A percentile compares a stretch with the other conserved stretches of the same genome.
phyloP scores from a whole-genome alignment of 495 filamentous ascomycete genomes.

The Aspergillus bertholletiae region DNA sequence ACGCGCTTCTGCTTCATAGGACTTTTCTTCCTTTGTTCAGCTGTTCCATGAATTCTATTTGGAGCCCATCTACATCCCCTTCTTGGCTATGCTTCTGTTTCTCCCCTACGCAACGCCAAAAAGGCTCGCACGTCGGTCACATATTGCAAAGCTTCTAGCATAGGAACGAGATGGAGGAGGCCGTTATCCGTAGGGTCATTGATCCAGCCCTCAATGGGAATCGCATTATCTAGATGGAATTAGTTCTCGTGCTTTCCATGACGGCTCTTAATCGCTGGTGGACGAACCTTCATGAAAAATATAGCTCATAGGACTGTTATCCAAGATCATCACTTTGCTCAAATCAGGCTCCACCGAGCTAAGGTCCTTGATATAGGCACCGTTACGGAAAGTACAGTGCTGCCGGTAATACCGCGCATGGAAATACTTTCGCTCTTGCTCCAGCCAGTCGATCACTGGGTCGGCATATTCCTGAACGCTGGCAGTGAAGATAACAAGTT shows the following conservation, averaged over 20 bases:
- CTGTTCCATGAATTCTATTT: conserved; percentile 8
- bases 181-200: conserved; percentile 68
- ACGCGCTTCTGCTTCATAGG: neutral
- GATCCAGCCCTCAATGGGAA: conserved; percentile 40
- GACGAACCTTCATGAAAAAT: conserved; percentile 91
- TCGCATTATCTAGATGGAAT: conserved; percentile 26
- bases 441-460: conserved; percentile 98
- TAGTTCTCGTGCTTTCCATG: conserved; percentile 3
- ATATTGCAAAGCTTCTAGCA: conserved; percentile 93
- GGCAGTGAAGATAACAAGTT: conserved; percentile 94
- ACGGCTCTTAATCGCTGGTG: neutral
- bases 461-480: conserved; percentile 98
- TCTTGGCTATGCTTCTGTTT: conserved; percentile 48
- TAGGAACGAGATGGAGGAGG: conserved; percentile 85
- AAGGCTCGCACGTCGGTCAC: conserved; percentile 91
- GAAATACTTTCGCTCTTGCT: conserved; percentile 95
- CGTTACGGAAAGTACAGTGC: conserved; percentile 91
- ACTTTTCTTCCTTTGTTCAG: conserved; percentile 8
- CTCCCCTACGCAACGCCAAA: conserved; percentile 80
- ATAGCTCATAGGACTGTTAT: conserved; percentile 97
- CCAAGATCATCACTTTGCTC: conserved; percentile 96
- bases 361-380: conserved; percentile 96
- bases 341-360: conserved; percentile 93
- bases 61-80: conserved; percentile 17
- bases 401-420: conserved; percentile 88